Base-by-base conservation (phyloP, 2,329 filamentous ascomycete genomes). In the Cladosporium cucumerinum region DNA sequence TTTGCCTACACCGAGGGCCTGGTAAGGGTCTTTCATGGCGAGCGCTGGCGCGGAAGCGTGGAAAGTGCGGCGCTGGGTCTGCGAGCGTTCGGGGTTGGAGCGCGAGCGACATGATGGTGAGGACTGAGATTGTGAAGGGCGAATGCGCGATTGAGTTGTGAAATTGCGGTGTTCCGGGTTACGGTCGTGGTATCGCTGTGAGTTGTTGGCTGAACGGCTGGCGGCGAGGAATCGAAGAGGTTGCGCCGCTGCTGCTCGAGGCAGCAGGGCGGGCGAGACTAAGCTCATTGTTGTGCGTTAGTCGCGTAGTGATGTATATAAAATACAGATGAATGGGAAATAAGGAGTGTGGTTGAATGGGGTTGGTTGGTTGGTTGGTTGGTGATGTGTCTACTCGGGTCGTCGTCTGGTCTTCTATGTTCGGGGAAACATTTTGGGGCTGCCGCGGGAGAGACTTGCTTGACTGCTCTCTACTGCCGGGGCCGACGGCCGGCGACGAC, bases 1-100 rank as follows among this genome's bases (percentile, higher is more conserved):
- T 77, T 94, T 96, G 73, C 83, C 83, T 32, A 99, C 92, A 16
- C 95, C 95, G 30, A 99, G 87, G 4, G 91, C 85, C 69, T 87
- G 86, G 78, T 99, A 99, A 1, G 95, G 95, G 73, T 99, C 91
- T 76, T 91, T 79, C 30, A 86, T 79, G 5, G 83, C 83, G 25
- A 81, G 74, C 6, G 77, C 72, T 52, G 78, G 78, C 52, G 78
- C 74, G 52, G 88, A 89, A 26, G 87, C 86, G 75, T 89, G 88
- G 76, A 89, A 91, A 34, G 67, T 46, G 48, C 72, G 70, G 34
- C 66, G 66, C 43, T 69, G 65, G 36, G 52, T 23, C 48, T 61
- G 66, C 68, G 69, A 69, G 60, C 73, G 70, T 30, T 73, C 66
- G 60, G 73, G 72, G 59, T 70, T 71, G 7, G 71, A 69, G 34